phyloP scores from a whole-genome alignment of 768 basidiomycete genomes.

The Rhizopogon vesiculosus region DNA sequence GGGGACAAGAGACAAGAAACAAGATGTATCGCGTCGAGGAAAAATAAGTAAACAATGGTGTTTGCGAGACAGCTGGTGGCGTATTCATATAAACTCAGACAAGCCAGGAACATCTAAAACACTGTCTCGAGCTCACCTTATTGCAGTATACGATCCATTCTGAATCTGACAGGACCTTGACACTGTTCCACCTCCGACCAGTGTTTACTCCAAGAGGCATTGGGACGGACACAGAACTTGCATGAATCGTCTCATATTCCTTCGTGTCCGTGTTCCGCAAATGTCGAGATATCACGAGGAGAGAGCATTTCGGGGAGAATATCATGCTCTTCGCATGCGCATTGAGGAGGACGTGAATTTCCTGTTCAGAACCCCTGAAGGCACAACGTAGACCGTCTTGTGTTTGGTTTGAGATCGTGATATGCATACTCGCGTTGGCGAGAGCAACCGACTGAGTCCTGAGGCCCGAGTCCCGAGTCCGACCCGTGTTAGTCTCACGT shows the following conservation, averaged over 20 bases:
- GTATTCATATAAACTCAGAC: background rate
- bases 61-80: slow-evolving; percentile 38
- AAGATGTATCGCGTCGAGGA: slow-evolving; percentile 51
- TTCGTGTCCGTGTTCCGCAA: slow-evolving; percentile 16
- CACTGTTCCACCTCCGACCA: slow-evolving; percentile 41
- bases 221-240: slow-evolving; percentile 9
- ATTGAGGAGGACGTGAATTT: slow-evolving; percentile 10
- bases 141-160: slow-evolving; percentile 57
- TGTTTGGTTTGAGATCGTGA: slow-evolving; percentile 36
- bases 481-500: no score
- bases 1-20: slow-evolving; percentile 59
- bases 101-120: background rate
- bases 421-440: slow-evolving; percentile 13
- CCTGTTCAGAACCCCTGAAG: slow-evolving; percentile 1
- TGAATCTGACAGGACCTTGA: slow-evolving; percentile 37
- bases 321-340: slow-evolving; percentile 18
- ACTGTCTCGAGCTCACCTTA: slow-evolving; percentile 34
- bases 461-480: no score
- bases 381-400: slow-evolving; percentile 18
- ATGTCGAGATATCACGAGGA: slow-evolving; percentile 13
- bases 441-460: background rate
- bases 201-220: slow-evolving; percentile 18
- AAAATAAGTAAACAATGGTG: slow-evolving; percentile 51
- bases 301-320: slow-evolving; percentile 14
- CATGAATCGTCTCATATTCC: slow-evolving; percentile 3